Evolutionary conservation across 1,139 yeast species (phyloP).

Genomic region (Scheffersomyces lignicola): DNA sequence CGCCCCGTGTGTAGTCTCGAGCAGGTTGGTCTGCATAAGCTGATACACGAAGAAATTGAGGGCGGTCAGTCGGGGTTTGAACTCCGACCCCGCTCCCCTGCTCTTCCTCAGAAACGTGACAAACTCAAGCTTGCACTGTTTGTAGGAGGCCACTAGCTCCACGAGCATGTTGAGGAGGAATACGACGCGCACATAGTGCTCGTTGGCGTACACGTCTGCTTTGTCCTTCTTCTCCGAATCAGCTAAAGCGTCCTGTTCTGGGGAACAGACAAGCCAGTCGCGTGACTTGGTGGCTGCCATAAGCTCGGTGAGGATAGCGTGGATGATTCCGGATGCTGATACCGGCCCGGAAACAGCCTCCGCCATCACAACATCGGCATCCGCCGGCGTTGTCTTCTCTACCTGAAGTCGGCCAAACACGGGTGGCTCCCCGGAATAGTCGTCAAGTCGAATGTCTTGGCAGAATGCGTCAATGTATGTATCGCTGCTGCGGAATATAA

Average conservation of each 20-base stretch:
- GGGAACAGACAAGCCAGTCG: conserved; percentile 49
- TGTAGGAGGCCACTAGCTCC: conserved; percentile 77
- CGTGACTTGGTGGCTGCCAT: conserved; percentile 50
- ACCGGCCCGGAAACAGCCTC: no score
- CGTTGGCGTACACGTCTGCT: conserved; percentile 30
- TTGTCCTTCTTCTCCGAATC: conserved; percentile 15
- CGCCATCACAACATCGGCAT: conserved; percentile 34
- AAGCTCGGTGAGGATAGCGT: conserved; percentile 60
- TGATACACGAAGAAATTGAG: conserved; percentile 77
- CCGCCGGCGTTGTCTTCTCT: conserved; percentile 13
- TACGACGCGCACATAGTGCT: conserved; percentile 61
- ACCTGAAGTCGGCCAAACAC: conserved; percentile 18
- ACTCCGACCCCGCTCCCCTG: conserved; percentile 26
- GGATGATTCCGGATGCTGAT: conserved; percentile 73
- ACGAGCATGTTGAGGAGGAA: conserved; percentile 67
- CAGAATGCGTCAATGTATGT: conserved; percentile 55
- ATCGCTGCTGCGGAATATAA: conserved; percentile 60
- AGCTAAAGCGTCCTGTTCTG: conserved; percentile 13
- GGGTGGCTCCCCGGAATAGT: conserved; percentile 37
- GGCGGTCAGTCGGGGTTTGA: conserved; percentile 70
- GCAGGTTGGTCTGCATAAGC: conserved; percentile 57
- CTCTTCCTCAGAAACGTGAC: conserved; percentile 72
- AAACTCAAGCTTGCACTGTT: conserved; percentile 79
- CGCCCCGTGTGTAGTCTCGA: conserved; percentile 28
- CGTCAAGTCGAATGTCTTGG: conserved; percentile 47